phyloP scores from a whole-genome alignment of 78 protist species.

The Trichosphaerium sp. region DNA sequence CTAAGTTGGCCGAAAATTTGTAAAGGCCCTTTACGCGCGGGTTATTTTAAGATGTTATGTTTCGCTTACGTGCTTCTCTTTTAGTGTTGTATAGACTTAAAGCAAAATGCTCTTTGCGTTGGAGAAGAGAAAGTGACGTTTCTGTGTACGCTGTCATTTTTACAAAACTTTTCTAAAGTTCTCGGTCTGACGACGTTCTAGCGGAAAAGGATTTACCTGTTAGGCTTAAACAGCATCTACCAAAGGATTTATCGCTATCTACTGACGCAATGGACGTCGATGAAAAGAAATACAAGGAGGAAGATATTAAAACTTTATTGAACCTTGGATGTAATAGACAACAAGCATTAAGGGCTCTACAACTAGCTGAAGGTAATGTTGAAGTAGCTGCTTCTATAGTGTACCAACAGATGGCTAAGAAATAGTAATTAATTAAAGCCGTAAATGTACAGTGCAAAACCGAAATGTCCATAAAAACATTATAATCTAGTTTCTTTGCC shows the following conservation, averaged over 20 bases:
- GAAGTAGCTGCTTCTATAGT: slow-evolving; percentile 42
- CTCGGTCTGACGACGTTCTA: too few species aligned
- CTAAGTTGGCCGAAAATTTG: background rate
- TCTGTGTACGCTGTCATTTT: too few species aligned
- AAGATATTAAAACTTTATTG: background rate
- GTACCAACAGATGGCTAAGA: too few species aligned
- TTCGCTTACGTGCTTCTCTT: background rate
- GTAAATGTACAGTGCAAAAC: too few species aligned
- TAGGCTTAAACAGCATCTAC: background rate
- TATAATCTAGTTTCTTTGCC: too few species aligned
- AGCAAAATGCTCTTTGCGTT: slow-evolving; percentile 8
- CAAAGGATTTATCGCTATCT: slow-evolving; percentile 8
- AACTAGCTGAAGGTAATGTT: slow-evolving; percentile 30
- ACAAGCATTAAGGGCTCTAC: slow-evolving; percentile 17
- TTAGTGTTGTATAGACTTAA: slow-evolving; percentile 4
- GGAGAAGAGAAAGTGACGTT: slow-evolving; percentile 18
- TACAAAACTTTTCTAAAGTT: too few species aligned
- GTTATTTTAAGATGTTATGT: too few species aligned
- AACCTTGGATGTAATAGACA: slow-evolving; percentile 29
- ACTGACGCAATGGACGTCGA: background rate
- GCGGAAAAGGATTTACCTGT: slow-evolving; percentile 47
- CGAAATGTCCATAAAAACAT: too few species aligned
- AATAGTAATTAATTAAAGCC: too few species aligned
- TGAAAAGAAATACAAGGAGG: slow-evolving; percentile 10
- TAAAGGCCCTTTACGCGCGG: too few species aligned